Evolutionary conservation across 768 basidiomycete genomes (phyloP).

Genomic region (Rhodotorula graminis): DNA sequence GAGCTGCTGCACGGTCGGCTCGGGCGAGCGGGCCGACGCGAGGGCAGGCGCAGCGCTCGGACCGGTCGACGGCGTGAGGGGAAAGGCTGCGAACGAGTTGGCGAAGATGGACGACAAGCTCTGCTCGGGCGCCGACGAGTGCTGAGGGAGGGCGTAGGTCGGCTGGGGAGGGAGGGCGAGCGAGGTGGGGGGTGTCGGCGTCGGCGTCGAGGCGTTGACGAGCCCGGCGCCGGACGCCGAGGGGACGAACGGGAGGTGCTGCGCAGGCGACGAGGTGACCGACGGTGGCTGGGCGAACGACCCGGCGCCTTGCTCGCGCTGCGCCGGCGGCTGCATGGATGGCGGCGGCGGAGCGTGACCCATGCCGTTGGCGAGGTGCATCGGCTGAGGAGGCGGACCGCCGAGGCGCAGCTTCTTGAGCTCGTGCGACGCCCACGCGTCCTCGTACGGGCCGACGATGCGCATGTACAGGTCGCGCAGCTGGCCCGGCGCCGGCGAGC

Average conservation of each 20-base stretch:
- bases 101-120: not conserved
- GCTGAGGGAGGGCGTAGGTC: not conserved
- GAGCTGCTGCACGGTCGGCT: not conserved
- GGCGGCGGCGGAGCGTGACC: not conserved
- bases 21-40: not conserved
- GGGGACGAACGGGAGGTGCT: not conserved
- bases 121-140: not conserved
- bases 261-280: not conserved
- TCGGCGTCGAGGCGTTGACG: not conserved
- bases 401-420: slow-evolving; percentile 6
- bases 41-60: not conserved
- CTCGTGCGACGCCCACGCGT: slow-evolving; percentile 5
- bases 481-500: not conserved
- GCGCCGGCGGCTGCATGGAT: not conserved
- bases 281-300: not conserved
- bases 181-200: not conserved
- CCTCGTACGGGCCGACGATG: slow-evolving; percentile 13
- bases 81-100: not conserved
- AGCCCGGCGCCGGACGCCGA: not conserved
- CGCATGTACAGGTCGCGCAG: slow-evolving; percentile 24
- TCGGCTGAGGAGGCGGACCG: not conserved
- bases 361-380: not conserved
- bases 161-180: not conserved
- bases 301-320: not conserved
- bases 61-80: not conserved